Conservation (phyloP, 139 green algal species). For the Penium margaritaceum region DNA sequence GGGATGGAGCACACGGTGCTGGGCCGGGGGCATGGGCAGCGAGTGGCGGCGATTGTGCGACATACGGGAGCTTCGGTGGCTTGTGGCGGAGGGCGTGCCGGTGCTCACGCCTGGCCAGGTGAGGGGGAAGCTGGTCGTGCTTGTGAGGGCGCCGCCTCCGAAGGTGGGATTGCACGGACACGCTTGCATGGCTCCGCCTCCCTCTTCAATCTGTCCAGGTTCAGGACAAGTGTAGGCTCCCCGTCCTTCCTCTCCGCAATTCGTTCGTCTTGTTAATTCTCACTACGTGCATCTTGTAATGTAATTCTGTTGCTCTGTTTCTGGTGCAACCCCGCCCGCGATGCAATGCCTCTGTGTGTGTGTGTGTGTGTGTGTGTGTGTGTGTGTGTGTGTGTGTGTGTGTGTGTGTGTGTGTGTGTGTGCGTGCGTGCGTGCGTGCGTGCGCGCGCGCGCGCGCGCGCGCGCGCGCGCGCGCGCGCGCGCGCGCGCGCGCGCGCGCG, state of each 20-base stretch:
- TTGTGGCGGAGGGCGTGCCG: conserved; percentile 38
- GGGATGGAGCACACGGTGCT: conserved; percentile 50
- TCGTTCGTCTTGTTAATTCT: too few relatives aligned
- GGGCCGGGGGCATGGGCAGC: conserved; percentile 59
- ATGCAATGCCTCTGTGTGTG: neutral
- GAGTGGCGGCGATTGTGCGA: conserved; percentile 49
- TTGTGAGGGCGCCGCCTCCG: too few relatives aligned
- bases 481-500: too few relatives aligned
- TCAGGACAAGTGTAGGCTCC: too few relatives aligned
- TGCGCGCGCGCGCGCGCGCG: neutral
- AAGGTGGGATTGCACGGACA: too few relatives aligned
- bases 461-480: too few relatives aligned
- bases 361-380: conserved; percentile 2
- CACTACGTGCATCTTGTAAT: too few relatives aligned
- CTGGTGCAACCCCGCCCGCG: neutral
- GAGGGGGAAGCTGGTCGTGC: too few relatives aligned
- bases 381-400: conserved; percentile 6
- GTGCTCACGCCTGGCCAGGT: neutral
- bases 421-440: neutral
- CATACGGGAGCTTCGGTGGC: conserved; percentile 76
- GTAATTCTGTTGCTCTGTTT: neutral
- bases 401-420: neutral
- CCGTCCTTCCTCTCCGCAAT: too few relatives aligned
- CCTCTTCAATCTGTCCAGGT: too few relatives aligned
- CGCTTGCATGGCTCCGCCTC: too few relatives aligned